phyloP scores from a whole-genome alignment of 2,329 filamentous ascomycete genomes.

The Aspergillus awamori region DNA sequence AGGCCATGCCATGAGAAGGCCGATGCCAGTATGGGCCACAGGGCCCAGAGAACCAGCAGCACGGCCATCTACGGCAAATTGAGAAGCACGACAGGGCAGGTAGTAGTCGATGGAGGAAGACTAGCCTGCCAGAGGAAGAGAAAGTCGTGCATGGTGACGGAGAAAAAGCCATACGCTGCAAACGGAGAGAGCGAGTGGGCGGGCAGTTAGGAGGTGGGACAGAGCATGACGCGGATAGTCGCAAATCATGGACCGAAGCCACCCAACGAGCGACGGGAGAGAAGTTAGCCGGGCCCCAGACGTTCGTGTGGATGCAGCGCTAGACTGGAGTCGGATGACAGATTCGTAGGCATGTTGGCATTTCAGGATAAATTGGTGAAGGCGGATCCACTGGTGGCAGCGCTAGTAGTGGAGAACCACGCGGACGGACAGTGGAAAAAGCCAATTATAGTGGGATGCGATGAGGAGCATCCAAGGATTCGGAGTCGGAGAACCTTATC shows the following conservation, averaged over 20 bases:
- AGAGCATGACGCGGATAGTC: constrained; percentile 11
- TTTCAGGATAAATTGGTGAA: neutral
- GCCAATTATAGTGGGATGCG: neutral
- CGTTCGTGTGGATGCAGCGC: constrained; percentile 2
- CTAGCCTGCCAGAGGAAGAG: neutral
- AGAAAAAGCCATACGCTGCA: neutral
- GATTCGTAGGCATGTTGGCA: constrained; percentile 1
- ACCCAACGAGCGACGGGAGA: constrained; percentile 3
- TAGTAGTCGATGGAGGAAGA: neutral
- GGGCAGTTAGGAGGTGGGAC: constrained; percentile 1
- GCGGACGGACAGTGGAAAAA: neutral
- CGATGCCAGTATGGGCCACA: constrained; percentile 8
- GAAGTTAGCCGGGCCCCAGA: constrained; percentile 3
- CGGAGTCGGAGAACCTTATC: too few relatives aligned
- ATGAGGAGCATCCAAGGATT: neutral
- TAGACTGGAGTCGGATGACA: neutral
- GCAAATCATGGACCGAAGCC: constrained; percentile 1
- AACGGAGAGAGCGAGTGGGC: neutral
- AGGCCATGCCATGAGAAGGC: constrained; percentile 20
- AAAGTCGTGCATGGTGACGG: neutral
- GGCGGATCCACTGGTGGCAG: constrained; percentile 3
- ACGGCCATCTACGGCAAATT: constrained; percentile 4
- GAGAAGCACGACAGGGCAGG: too few relatives aligned
- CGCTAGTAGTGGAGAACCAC: constrained; percentile 9
- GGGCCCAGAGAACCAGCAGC: constrained; percentile 7